phyloP scores from a whole-genome alignment of 106 monocot genomes.

The Cymbidium sinense region DNA sequence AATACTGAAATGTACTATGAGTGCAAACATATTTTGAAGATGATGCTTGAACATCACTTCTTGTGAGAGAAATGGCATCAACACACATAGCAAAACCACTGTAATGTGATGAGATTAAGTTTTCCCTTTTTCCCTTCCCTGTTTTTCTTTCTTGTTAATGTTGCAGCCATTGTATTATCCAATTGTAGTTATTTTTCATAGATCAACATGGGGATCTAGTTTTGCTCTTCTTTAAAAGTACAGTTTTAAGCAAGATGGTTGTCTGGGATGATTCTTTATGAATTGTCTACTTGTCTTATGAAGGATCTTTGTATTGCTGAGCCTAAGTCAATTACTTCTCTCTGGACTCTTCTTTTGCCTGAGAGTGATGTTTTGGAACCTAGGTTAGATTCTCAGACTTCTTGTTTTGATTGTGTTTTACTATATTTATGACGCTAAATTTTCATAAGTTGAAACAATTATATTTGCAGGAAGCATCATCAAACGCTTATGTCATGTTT shows the following conservation, averaged over 20 bases:
- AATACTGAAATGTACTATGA: no score
- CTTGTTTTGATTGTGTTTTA: conserved; percentile 7
- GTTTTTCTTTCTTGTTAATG: not conserved
- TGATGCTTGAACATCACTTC: no score
- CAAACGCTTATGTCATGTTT: conserved; percentile 78
- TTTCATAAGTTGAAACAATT: conserved; percentile 4
- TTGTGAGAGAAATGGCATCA: no score
- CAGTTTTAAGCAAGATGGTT: not conserved
- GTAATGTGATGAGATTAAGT: not conserved
- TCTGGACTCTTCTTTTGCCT: conserved; percentile 82
- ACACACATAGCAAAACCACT: not conserved
- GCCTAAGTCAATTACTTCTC: conserved; percentile 78
- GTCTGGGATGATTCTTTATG: not conserved
- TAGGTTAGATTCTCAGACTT: conserved; percentile 28
- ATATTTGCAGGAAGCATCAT: conserved; percentile 54
- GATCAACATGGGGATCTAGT: not conserved
- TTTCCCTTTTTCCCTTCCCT: not conserved
- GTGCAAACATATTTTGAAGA: no score
- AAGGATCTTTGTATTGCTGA: conserved; percentile 89
- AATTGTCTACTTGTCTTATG: conserved; percentile 7
- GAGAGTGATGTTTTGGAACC: conserved; percentile 75
- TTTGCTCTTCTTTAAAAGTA: not conserved
- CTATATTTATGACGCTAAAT: not conserved
- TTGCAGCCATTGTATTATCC: not conserved
- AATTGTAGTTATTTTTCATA: not conserved